Conservation (phyloP, 2,329 filamentous ascomycete species). For the Xylaria sp. region DNA sequence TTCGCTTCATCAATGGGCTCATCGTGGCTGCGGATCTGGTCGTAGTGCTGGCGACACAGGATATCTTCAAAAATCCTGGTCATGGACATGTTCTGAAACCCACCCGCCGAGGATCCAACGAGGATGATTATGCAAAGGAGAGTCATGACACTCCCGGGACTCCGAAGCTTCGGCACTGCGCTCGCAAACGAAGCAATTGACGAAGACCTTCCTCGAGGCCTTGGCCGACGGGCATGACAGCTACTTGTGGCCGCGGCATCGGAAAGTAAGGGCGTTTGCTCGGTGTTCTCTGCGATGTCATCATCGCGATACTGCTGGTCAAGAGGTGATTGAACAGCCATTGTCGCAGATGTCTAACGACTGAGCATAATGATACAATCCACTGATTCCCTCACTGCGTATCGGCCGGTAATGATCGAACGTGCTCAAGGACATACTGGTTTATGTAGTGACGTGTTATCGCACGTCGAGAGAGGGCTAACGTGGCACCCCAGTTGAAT, state of each 20-base stretch:
- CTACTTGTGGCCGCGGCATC: neutral
- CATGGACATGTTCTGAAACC: slow-evolving; percentile 48
- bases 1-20: slow-evolving; percentile 50
- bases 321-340: slow-evolving; percentile 16
- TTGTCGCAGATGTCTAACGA: slow-evolving; percentile 6
- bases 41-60: slow-evolving; percentile 52
- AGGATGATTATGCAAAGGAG: slow-evolving; percentile 49
- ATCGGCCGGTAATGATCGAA: slow-evolving; percentile 12
- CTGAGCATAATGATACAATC: neutral
- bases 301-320: slow-evolving; percentile 19
- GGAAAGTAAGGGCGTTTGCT: slow-evolving; percentile 30
- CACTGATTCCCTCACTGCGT: neutral
- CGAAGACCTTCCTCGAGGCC: neutral
- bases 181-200: slow-evolving; percentile 15
- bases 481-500: neutral
- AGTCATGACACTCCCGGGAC: slow-evolving; percentile 37
- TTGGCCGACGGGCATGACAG: neutral
- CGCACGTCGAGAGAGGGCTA: neutral
- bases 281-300: slow-evolving; percentile 18
- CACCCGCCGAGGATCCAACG: slow-evolving; percentile 43
- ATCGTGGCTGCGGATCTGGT: slow-evolving; percentile 33
- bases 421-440: neutral
- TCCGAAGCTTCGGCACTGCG: slow-evolving; percentile 22
- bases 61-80: slow-evolving; percentile 53
- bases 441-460: slow-evolving; percentile 1